Percentiles rank a stretch among this genome's conserved stretches.
Conservation (phyloP, 2,329 filamentous ascomycete species). For the Phoma sp. region DNA sequence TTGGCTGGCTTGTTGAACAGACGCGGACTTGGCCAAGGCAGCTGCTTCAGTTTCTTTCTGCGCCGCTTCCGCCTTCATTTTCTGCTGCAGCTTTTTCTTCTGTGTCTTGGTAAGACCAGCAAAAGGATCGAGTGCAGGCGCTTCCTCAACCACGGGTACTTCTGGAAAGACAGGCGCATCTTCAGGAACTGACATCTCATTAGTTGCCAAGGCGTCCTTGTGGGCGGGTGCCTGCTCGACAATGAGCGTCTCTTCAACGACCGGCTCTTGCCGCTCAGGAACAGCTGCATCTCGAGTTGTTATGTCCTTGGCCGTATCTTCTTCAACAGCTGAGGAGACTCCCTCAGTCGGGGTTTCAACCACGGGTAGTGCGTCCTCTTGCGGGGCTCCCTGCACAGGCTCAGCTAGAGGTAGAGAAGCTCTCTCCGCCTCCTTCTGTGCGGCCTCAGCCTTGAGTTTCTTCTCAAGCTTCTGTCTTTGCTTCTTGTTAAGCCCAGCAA, state of each 20-base stretch:
- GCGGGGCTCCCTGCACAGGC: background rate
- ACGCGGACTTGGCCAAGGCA: background rate
- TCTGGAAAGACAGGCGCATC: constrained; percentile 11
- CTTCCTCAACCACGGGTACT: background rate
- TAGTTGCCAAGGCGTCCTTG: background rate
- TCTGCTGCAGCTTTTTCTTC: constrained; percentile 35
- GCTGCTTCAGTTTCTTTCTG: constrained; percentile 13
- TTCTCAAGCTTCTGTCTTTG: constrained; percentile 36
- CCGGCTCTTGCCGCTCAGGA: background rate
- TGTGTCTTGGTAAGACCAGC: constrained; percentile 2
- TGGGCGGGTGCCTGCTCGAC: background rate
- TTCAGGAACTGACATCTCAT: background rate
- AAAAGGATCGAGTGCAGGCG: constrained; percentile 1
- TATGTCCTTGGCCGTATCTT: background rate
- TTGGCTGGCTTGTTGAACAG: background rate
- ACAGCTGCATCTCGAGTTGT: background rate
- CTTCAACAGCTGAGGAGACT: background rate
- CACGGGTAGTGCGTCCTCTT: background rate
- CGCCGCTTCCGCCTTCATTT: constrained; percentile 11
- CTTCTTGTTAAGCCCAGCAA: constrained; percentile 34
- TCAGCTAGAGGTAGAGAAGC: background rate
- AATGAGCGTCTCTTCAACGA: background rate
- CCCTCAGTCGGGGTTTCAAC: background rate
- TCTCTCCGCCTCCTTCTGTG: constrained; percentile 15
- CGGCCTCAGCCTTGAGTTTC: constrained; percentile 46